phyloP scores from a whole-genome alignment of 148 eudicot species.

The Camellia sinensis region DNA sequence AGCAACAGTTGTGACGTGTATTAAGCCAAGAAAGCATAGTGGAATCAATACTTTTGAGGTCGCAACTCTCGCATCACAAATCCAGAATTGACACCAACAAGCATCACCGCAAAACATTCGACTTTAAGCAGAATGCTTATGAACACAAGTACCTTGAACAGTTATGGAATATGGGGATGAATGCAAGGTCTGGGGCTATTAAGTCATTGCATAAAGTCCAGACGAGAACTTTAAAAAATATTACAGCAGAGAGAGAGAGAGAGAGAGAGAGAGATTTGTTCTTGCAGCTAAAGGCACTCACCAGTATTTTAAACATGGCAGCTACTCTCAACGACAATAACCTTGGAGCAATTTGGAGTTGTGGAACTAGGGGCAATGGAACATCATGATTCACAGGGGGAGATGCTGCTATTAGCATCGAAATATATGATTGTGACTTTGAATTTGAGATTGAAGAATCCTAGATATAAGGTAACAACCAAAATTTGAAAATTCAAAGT shows the following conservation, averaged over 20 bases:
- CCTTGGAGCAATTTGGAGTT: conserved; percentile 65
- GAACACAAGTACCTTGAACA: too few relatives aligned
- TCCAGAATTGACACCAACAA: too few relatives aligned
- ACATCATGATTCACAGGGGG: conserved; percentile 32
- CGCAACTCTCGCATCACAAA: too few relatives aligned
- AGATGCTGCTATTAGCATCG: conserved; percentile 69
- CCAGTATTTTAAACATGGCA: conserved; percentile 86
- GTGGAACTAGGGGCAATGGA: conserved; percentile 63
- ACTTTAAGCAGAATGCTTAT: too few relatives aligned
- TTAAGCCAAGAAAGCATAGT: too few relatives aligned
- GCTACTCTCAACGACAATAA: conserved; percentile 75
- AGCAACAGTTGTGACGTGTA: too few relatives aligned
- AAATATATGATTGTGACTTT: conserved; percentile 65
- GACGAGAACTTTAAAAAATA: too few relatives aligned
- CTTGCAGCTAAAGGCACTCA: conserved; percentile 35
- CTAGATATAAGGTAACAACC: conserved; percentile 28
- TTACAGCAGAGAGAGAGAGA: too few relatives aligned
- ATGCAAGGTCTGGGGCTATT: too few relatives aligned
- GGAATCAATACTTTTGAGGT: too few relatives aligned
- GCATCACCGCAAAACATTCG: neutral
- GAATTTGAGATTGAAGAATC: conserved; percentile 59
- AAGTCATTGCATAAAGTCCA: too few relatives aligned
- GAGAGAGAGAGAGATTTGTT: neutral
- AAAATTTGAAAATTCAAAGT: conserved; percentile 1
- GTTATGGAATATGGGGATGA: too few relatives aligned